These are phyloP conservation scores for Kodamaea leandrae DNA, from an alignment of 805 yeast species.

Conservation along the genomic window DNA sequence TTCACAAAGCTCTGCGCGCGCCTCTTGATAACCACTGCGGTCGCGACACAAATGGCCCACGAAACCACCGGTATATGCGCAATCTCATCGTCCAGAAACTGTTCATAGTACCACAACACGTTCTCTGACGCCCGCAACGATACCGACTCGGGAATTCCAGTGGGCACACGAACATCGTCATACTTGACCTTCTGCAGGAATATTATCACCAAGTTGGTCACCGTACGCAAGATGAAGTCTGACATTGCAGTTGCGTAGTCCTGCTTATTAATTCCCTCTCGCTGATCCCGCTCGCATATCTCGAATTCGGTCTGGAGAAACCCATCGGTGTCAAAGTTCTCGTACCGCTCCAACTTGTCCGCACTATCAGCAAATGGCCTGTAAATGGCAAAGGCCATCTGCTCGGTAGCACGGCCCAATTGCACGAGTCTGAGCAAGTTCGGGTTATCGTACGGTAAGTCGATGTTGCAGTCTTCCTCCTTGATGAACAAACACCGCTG, in stretches of 20 bases:
- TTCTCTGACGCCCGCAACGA: conserved; percentile 25
- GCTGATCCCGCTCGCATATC: conserved; percentile 21
- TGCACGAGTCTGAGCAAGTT: conserved; percentile 26
- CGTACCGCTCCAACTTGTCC: conserved; percentile 17
- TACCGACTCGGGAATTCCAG: conserved; percentile 22
- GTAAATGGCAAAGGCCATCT: conserved; percentile 22
- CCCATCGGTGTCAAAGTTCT: conserved; percentile 24
- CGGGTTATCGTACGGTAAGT: conserved; percentile 26
- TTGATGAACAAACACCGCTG: conserved; percentile 27
- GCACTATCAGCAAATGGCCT: conserved; percentile 21
- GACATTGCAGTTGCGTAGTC: conserved; percentile 20
- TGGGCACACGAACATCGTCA: conserved; percentile 21
- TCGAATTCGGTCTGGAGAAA: conserved; percentile 27
- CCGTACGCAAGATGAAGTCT: conserved; percentile 27
- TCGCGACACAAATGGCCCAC: conserved; percentile 26
- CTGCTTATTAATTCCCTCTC: not conserved
- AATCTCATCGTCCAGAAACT: conserved; percentile 18
- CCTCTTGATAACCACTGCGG: conserved; percentile 24
- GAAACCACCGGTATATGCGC: conserved; percentile 27
- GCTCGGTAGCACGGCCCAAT: conserved; percentile 25
- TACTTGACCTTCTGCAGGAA: conserved; percentile 27
- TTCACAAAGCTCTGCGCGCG: conserved; percentile 13
- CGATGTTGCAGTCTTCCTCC: conserved; percentile 33
- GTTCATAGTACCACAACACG: conserved; percentile 24
- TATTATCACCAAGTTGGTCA: conserved; percentile 26